phyloP scores from a whole-genome alignment of 148 eudicot species.

The Rhododendron ovatum region DNA sequence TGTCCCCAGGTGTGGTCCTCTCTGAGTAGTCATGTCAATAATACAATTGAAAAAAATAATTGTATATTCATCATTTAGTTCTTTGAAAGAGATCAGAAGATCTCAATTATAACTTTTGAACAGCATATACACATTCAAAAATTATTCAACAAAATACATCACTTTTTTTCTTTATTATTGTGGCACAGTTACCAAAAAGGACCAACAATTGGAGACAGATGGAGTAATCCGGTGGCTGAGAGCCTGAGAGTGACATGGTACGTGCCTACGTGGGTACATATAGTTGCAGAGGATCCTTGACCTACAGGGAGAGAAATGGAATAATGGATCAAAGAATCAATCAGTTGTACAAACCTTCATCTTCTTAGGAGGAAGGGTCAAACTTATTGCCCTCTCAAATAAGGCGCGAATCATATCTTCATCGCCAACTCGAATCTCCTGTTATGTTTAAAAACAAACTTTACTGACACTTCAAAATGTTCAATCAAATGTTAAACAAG shows the following conservation, averaged over 20 bases:
- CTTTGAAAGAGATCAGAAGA: not conserved
- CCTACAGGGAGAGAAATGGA: not conserved
- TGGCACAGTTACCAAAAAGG: not conserved
- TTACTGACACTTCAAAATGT: not conserved
- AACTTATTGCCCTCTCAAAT: constrained; percentile 76
- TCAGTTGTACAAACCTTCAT: constrained; percentile 55
- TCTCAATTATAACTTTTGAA: not conserved
- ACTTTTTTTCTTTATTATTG: not conserved
- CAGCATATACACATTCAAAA: too few relatives aligned
- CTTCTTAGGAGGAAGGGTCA: constrained; percentile 79
- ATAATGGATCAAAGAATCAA: not conserved
- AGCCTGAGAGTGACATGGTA: not conserved
- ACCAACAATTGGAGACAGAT: not conserved
- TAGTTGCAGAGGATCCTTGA: not conserved
- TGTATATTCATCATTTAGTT: not conserved
- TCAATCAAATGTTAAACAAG: not conserved
- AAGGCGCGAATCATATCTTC: constrained; percentile 66
- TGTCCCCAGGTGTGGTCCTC: not conserved
- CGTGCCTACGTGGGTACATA: not conserved
- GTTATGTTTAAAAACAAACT: constrained; percentile 9
- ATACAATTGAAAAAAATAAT: not conserved
- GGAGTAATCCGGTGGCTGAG: not conserved
- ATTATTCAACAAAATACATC: not conserved
- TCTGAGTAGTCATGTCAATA: not conserved
- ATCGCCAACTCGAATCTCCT: constrained; percentile 86